These are phyloP conservation scores for Auriscalpium vulgare DNA, from an alignment of 768 basidiomycete genomes.

Conservation along the genomic window DNA sequence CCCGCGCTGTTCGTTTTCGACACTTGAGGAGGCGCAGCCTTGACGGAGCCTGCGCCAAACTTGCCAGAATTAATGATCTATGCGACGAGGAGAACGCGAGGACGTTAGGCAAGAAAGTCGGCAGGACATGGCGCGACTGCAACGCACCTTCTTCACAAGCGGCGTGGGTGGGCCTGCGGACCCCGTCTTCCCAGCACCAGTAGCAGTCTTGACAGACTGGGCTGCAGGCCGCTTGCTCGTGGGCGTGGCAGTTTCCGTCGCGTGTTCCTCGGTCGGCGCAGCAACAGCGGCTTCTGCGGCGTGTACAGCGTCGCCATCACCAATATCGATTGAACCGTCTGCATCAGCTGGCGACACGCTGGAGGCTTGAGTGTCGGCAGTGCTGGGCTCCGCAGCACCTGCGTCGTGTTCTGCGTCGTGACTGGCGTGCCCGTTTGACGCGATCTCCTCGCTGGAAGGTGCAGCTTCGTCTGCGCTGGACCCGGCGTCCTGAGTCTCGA, in stretches of 20 bases:
- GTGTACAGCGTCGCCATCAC: constrained; percentile 18
- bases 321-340: constrained; percentile 5
- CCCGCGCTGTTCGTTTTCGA: constrained; percentile 35
- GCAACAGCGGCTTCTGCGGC: constrained; percentile 8
- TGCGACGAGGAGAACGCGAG: background rate
- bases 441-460: constrained; percentile 15
- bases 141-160: constrained; percentile 60
- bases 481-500: constrained; percentile 19
- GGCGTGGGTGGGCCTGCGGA: constrained; percentile 41
- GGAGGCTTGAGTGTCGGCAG: constrained; percentile 11
- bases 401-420: constrained; percentile 26
- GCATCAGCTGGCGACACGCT: constrained; percentile 10
- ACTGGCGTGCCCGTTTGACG: background rate
- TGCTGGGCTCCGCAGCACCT: background rate
- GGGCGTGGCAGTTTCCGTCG: constrained; percentile 11
- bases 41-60: constrained; percentile 26
- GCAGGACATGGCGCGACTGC: constrained; percentile 15
- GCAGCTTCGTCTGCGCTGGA: constrained; percentile 10
- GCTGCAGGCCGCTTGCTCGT: constrained; percentile 24
- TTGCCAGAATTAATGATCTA: constrained; percentile 15
- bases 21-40: constrained; percentile 28
- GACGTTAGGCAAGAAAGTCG: constrained; percentile 11
- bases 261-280: constrained; percentile 1
- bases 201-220: constrained; percentile 26
- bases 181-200: constrained; percentile 34